Evolutionary conservation across 1,139 yeast species (phyloP).

Genomic region (Fermentozyma sake): DNA sequence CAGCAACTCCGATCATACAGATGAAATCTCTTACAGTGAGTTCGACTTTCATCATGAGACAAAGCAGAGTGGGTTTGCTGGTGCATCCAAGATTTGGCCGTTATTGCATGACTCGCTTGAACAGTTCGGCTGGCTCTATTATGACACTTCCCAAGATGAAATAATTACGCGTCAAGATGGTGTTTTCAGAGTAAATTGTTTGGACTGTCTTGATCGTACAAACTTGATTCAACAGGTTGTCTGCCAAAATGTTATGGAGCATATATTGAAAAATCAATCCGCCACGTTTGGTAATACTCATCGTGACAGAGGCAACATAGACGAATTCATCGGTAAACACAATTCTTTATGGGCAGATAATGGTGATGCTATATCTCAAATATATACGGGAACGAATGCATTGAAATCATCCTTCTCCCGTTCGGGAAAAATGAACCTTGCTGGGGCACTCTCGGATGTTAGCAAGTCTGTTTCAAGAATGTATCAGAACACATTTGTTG

Average conservation of each 20-base stretch:
- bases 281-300: slow-evolving; percentile 13
- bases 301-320: slow-evolving; percentile 20
- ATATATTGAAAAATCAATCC: slow-evolving; percentile 53
- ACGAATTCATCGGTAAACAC: slow-evolving; percentile 61
- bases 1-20: slow-evolving; percentile 33
- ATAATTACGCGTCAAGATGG: slow-evolving; percentile 78
- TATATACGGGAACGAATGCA: slow-evolving; percentile 96
- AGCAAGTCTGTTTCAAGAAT: slow-evolving; percentile 92
- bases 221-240: slow-evolving; percentile 89
- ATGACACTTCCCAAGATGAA: slow-evolving; percentile 34
- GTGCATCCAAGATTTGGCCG: slow-evolving; percentile 70
- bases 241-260: slow-evolving; percentile 53
- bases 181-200: slow-evolving; percentile 85
- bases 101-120: slow-evolving; percentile 59
- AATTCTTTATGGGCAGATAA: slow-evolving; percentile 95
- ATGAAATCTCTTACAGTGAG: slow-evolving; percentile 61
- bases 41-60: slow-evolving; percentile 96
- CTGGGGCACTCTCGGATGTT: slow-evolving; percentile 94
- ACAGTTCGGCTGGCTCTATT: slow-evolving; percentile 71
- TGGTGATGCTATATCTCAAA: slow-evolving; percentile 95
- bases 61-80: slow-evolving; percentile 76
- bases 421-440: slow-evolving; percentile 92
- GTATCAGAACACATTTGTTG: slow-evolving; percentile 94
- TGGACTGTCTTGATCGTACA: slow-evolving; percentile 93
- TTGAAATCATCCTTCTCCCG: slow-evolving; percentile 90